These are phyloP conservation scores for Sisymbrium altissimum DNA, from an alignment of 345 rosid species.

Conservation along the genomic window DNA sequence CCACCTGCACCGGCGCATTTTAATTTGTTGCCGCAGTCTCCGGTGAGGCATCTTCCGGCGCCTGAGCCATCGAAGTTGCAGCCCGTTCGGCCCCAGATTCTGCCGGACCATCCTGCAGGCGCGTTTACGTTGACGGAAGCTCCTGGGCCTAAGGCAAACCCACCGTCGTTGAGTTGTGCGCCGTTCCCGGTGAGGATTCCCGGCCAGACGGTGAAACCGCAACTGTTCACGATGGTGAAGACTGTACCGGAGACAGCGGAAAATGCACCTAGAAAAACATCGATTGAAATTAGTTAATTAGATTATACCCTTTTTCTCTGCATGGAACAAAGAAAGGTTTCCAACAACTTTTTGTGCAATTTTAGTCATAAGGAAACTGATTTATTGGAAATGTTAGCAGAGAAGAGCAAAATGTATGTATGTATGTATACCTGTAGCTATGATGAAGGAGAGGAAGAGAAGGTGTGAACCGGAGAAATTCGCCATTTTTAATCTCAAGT, in stretches of 20 bases:
- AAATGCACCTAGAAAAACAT: slow-evolving; percentile 7
- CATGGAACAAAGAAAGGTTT: background rate
- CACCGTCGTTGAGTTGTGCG: slow-evolving; percentile 54
- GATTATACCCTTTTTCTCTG: background rate
- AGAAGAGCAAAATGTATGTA: too few relatives aligned
- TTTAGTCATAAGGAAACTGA: background rate
- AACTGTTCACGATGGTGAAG: slow-evolving; percentile 13
- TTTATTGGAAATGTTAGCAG: too few relatives aligned
- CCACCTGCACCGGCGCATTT: slow-evolving; percentile 67
- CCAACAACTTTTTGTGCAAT: background rate
- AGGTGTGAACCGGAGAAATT: background rate
- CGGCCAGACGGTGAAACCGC: slow-evolving; percentile 61
- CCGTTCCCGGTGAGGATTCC: slow-evolving; percentile 63
- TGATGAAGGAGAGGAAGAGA: slow-evolving; percentile 20
- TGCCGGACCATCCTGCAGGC: slow-evolving; percentile 78
- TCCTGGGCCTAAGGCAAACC: slow-evolving; percentile 48
- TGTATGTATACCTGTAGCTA: background rate
- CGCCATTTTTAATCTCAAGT: slow-evolving; percentile 7
- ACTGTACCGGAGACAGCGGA: slow-evolving; percentile 18
- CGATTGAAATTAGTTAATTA: background rate
- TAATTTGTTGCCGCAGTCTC: slow-evolving; percentile 66
- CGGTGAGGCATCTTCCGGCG: slow-evolving; percentile 54
- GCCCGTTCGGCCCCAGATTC: slow-evolving; percentile 77
- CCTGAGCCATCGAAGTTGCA: slow-evolving; percentile 67
- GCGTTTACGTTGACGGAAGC: slow-evolving; percentile 43